These are phyloP conservation scores for Solanum tarijense DNA, from an alignment of 257 asterid genomes.

Conservation along the genomic window DNA sequence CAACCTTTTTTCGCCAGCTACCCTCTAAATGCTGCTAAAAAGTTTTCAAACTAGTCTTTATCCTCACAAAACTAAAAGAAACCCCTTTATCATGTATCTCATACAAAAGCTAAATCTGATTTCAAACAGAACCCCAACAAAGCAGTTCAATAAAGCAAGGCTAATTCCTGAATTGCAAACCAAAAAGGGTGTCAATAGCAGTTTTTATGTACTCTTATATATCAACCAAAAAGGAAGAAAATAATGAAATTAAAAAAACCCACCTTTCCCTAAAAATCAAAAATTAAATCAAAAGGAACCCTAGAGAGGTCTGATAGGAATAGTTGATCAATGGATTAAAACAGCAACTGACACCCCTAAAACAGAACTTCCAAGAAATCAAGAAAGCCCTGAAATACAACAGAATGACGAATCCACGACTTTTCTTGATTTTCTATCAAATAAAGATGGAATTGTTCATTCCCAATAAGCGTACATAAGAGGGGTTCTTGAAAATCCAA, in stretches of 20 bases:
- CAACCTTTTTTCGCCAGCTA: constrained; percentile 1
- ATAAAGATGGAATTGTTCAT: not conserved
- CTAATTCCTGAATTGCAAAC: not conserved
- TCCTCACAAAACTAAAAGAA: not conserved
- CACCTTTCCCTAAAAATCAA: not conserved
- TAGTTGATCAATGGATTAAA: not conserved
- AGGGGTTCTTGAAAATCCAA: not conserved
- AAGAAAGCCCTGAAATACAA: not conserved
- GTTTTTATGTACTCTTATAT: not conserved
- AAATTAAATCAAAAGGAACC: not conserved
- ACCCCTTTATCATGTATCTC: not conserved
- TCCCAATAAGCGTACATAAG: not conserved
- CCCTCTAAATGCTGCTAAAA: not conserved
- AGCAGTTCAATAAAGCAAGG: not conserved
- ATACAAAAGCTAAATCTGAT: not conserved
- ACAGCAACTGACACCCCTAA: not conserved
- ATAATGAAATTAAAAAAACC: not conserved
- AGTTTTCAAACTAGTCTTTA: not conserved
- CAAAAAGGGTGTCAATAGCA: not conserved
- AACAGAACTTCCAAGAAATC: not conserved
- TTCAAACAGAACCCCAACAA: not conserved
- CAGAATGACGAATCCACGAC: not conserved
- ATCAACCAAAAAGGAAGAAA: not conserved
- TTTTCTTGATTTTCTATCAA: not conserved
- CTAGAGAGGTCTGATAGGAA: not conserved